These are phyloP conservation scores for Calonectria pteridis DNA, from an alignment of 2,329 filamentous ascomycete species.

Conservation along the genomic window DNA sequence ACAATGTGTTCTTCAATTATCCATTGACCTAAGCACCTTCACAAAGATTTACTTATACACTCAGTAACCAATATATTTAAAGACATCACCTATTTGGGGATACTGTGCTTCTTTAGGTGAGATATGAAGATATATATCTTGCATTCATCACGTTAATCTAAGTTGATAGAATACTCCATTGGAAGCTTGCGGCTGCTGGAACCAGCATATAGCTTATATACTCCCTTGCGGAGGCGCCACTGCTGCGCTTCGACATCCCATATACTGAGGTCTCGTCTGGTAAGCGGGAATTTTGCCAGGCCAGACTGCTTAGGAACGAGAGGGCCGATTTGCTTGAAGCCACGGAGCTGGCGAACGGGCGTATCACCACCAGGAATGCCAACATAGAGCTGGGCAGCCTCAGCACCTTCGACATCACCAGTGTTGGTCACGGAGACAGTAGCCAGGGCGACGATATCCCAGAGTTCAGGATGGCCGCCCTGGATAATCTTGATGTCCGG, in stretches of 20 bases:
- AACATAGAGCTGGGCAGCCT: conserved; percentile 83
- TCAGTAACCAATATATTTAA: too few species aligned
- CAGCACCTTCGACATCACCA: conserved; percentile 73
- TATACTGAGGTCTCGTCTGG: not conserved
- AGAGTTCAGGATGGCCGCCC: conserved; percentile 75
- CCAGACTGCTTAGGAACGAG: not conserved
- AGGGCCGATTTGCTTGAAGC: conserved; percentile 73
- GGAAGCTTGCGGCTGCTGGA: not conserved
- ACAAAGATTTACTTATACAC: too few species aligned
- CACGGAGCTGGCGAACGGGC: conserved; percentile 74
- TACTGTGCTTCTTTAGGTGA: not conserved
- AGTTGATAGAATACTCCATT: not conserved
- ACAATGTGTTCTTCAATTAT: too few species aligned
- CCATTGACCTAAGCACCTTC: too few species aligned
- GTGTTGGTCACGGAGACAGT: conserved; percentile 79
- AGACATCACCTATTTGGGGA: too few species aligned
- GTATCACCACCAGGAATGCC: conserved; percentile 84
- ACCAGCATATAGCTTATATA: not conserved
- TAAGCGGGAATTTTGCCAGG: not conserved
- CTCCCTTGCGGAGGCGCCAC: conserved; percentile 2
- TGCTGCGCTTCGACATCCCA: not conserved
- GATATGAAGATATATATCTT: not conserved
- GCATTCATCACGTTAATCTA: not conserved
- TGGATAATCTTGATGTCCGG: conserved; percentile 63
- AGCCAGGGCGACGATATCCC: conserved; percentile 78